Base-by-base conservation (phyloP, 2,329 filamentous ascomycete species). In the Alternaria burnsii region DNA sequence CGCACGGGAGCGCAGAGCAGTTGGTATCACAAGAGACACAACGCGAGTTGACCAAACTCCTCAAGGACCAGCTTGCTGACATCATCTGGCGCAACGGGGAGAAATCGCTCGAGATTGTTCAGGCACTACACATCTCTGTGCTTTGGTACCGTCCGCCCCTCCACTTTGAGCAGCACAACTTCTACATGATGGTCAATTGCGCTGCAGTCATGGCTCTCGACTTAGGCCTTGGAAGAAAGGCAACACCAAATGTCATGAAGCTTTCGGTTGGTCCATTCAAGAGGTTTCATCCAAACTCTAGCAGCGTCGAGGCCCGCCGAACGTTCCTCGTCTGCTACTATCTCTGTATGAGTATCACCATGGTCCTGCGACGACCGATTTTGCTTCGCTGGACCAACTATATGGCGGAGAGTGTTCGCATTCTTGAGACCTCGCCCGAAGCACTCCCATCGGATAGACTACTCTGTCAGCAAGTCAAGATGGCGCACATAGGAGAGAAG, bases 61-160 rank as follows among this genome's bases (percentile, higher is more conserved):
- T 93, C 56, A 90, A 93, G 81, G 87, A 88, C 62, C 82, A 88
- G 11, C 86, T 95, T 55, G 91, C 91, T 3, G 89, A 95, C 44
- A 88, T 88, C 66, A 85, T 94, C 41, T 86, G 95, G 67, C 82
- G 93, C 30, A 86, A 87, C 7, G 92, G 91, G 12, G 89, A 93
- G 69, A 97, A 96, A 82, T 92, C 87, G 36, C 79, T 97, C 18
- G 93, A 97, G 76, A 82, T 97, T 7, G 87, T 96, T 9, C 93
- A 97, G 79, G 87, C 91, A 2, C 81, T 97, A 41, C 85, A 92
- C 59, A 82, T 97, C 4, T 84, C 88, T 7, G 88, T 89, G n/a
- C 86, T 93, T 20, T 97, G 93, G 91, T 96, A 97, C 76, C 89
- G 88, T 76, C 92, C 92, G 16, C 93, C 93, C 0, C 89, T 94